phyloP scores from a whole-genome alignment of 164 flowering plant genomes.

The Aristolochia fimbriata region DNA sequence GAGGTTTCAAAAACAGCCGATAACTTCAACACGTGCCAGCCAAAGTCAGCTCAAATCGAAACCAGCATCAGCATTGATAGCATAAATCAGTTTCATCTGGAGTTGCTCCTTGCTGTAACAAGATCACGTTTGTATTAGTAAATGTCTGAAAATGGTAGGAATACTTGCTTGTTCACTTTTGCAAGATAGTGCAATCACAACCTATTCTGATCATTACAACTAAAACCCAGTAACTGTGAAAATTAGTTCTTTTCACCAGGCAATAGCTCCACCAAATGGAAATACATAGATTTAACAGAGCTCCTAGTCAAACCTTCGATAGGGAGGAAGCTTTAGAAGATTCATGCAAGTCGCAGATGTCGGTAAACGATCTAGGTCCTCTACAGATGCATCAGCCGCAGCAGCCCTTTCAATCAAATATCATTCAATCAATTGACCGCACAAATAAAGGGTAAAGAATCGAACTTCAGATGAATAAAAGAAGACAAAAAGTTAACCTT shows the following conservation, averaged over 20 bases:
- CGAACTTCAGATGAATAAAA: neutral
- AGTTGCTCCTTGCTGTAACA: conserved; percentile 80
- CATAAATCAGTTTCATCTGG: conserved; percentile 70
- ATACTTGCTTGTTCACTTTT: neutral
- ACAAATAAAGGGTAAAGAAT: too few relatives aligned
- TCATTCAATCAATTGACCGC: neutral
- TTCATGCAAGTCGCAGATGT: conserved; percentile 99
- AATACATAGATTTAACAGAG: neutral
- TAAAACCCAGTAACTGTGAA: neutral
- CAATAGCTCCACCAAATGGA: neutral
- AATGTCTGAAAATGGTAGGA: neutral
- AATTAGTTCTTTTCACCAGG: neutral
- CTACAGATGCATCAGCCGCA: conserved; percentile 54
- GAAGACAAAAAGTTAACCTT: conserved; percentile 29
- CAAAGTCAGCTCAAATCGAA: conserved; percentile 70
- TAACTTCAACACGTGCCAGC: neutral
- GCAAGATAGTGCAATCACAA: neutral
- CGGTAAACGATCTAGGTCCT: conserved; percentile 81
- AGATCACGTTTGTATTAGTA: neutral
- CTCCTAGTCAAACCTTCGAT: conserved; percentile 49
- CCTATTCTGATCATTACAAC: neutral
- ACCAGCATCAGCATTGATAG: conserved; percentile 91
- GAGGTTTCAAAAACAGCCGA: too few relatives aligned
- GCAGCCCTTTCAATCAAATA: conserved; percentile 46
- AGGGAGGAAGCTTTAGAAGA: conserved; percentile 97